Conservation (phyloP, 192 early-diverging fungal species). For the Dissophora ornata region DNA sequence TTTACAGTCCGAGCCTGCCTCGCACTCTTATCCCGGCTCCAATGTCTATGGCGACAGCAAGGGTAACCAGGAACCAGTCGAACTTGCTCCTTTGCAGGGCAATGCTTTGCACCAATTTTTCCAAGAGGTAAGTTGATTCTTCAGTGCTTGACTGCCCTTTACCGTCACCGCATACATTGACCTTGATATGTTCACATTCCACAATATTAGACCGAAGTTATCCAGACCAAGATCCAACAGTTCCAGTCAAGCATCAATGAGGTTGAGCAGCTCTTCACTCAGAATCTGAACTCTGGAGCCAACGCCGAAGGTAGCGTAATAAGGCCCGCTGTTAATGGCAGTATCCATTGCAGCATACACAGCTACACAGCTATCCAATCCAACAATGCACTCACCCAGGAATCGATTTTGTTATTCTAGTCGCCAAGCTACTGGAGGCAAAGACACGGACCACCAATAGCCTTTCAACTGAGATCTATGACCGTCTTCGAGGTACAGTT, state of each 20-base stretch:
- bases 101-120: slow-evolving; percentile 42
- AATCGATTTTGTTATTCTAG: background rate
- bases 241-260: slow-evolving; percentile 46
- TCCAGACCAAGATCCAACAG: slow-evolving; percentile 45
- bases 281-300: slow-evolving; percentile 19
- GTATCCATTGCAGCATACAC: no score
- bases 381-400: no score
- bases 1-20: slow-evolving; percentile 5
- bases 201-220: slow-evolving; percentile 41
- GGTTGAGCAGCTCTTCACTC: slow-evolving; percentile 40
- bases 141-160: background rate
- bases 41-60: slow-evolving; percentile 2
- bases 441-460: slow-evolving; percentile 30
- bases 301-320: slow-evolving; percentile 10
- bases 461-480: slow-evolving; percentile 47
- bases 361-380: no score
- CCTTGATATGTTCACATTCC: no score
- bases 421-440: slow-evolving; percentile 23
- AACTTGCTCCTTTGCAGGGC: slow-evolving; percentile 41
- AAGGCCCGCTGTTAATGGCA: no score
- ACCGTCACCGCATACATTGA: no score
- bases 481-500: slow-evolving; percentile 40
- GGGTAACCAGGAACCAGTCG: slow-evolving; percentile 23
- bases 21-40: slow-evolving; percentile 7
- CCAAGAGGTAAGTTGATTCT: slow-evolving; percentile 31